Conservation (phyloP, 352 stramenopile genomes). For the Chrysophaeum taylorii region DNA sequence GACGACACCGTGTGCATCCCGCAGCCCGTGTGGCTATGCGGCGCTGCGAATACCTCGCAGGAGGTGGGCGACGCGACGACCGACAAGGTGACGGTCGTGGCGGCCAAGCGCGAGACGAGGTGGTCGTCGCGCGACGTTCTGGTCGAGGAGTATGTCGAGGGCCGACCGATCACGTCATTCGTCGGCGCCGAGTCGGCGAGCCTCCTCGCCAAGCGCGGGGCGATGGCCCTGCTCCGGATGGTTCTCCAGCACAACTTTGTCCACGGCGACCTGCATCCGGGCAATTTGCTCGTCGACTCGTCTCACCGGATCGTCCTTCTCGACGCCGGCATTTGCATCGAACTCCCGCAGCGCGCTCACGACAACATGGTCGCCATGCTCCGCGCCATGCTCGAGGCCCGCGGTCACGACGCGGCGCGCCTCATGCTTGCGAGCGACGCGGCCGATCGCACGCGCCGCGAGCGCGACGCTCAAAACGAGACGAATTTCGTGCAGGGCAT, state of each 20-base stretch:
- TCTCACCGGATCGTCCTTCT: constrained; percentile 43
- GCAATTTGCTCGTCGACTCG: constrained; percentile 40
- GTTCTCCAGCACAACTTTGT: constrained; percentile 90
- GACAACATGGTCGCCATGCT: constrained; percentile 52
- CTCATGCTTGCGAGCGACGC: constrained; percentile 51
- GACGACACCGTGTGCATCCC: constrained; percentile 53
- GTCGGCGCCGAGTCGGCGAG: constrained; percentile 38
- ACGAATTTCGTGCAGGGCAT: constrained; percentile 49
- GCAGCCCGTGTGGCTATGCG: constrained; percentile 45
- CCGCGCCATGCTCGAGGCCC: constrained; percentile 45
- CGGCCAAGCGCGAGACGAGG: constrained; percentile 53
- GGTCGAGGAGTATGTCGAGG: constrained; percentile 74
- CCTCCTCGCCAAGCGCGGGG: constrained; percentile 13
- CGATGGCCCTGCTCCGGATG: constrained; percentile 66
- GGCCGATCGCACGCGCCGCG: constrained; percentile 22
- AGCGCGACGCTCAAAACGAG: constrained; percentile 38
- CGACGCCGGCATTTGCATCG: constrained; percentile 53
- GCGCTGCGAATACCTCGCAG: too few species aligned
- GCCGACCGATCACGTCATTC: constrained; percentile 56
- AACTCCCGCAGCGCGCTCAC: constrained; percentile 49
- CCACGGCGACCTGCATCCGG: constrained; percentile 78
- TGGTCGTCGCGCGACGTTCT: constrained; percentile 64
- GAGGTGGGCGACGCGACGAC: neutral
- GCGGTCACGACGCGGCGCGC: constrained; percentile 42
- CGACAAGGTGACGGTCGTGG: constrained; percentile 9